A percentile compares a stretch with the other conserved stretches of the same genome.
Evolutionary conservation across 208 protist genomes (phyloP).

Genomic region (Vickermania ingenoplastis): DNA sequence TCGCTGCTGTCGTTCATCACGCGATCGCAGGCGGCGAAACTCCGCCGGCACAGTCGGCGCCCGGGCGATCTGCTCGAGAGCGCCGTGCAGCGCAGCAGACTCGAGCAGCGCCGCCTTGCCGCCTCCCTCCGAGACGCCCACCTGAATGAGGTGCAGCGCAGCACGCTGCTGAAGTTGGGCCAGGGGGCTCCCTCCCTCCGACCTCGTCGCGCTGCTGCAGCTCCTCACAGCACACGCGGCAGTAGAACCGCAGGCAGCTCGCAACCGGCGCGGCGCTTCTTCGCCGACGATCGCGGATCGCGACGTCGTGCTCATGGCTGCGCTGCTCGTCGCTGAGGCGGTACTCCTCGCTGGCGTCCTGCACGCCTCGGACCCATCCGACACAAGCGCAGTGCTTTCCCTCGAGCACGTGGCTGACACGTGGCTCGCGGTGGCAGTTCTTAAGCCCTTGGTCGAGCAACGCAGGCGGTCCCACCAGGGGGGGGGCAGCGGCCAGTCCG

Average conservation of each 20-base stretch:
- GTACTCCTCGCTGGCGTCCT: conserved; percentile 21
- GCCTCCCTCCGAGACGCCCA: conserved; percentile 45
- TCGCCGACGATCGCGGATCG: too few species aligned
- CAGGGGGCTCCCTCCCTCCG: neutral
- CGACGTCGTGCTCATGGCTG: conserved; percentile 31
- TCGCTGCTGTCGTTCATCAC: conserved; percentile 69
- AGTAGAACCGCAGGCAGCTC: conserved; percentile 18
- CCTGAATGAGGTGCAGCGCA: conserved; percentile 7
- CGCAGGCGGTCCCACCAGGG: conserved; percentile 4
- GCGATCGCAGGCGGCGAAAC: conserved; percentile 37
- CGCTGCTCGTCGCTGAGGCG: conserved; percentile 42
- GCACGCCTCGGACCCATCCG: neutral
- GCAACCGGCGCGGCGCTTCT: too few species aligned
- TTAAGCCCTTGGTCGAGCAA: conserved; percentile 30
- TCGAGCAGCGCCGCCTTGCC: conserved; percentile 63
- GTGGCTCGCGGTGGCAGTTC: conserved; percentile 27
- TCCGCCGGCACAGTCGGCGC: conserved; percentile 16
- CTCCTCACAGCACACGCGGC: conserved; percentile 16
- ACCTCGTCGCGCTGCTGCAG: conserved; percentile 12
- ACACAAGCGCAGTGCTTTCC: conserved; percentile 6
- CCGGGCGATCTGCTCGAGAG: conserved; percentile 34
- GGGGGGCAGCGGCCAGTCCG: neutral
- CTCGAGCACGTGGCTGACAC: conserved; percentile 20
- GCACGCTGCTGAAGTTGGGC: neutral
- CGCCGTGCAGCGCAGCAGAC: conserved; percentile 44